Evolutionary conservation across 2,329 filamentous ascomycete species (phyloP).

Genomic region (Fusarium abutilonis): DNA sequence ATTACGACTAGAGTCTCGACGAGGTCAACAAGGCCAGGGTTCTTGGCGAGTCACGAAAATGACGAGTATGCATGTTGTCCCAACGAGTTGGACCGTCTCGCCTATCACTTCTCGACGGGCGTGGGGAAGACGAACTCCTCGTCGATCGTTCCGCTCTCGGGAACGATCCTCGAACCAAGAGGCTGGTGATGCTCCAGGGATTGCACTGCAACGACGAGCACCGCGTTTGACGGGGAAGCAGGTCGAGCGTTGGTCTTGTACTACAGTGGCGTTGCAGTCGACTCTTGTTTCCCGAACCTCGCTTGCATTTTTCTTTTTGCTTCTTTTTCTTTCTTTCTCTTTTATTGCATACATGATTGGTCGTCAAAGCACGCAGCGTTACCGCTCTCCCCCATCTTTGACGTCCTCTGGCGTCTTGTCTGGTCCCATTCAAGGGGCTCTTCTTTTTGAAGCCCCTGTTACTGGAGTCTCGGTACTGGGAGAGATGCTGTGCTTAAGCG

Average conservation of each 20-base stretch:
- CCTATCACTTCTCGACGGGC: slow-evolving; percentile 7
- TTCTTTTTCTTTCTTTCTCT: background rate
- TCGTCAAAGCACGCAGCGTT: slow-evolving; percentile 16
- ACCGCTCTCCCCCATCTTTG: slow-evolving; percentile 10
- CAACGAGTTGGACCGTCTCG: slow-evolving; percentile 8
- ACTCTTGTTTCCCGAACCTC: slow-evolving; percentile 11
- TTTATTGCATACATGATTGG: slow-evolving; percentile 24
- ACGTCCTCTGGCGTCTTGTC: slow-evolving; percentile 19
- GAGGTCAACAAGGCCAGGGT: background rate
- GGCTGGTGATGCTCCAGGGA: slow-evolving; percentile 4
- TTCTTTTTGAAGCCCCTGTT: slow-evolving; percentile 1
- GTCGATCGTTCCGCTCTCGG: slow-evolving; percentile 13
- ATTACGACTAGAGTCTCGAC: background rate
- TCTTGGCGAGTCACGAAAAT: slow-evolving; percentile 16
- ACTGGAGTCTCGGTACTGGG: slow-evolving; percentile 17
- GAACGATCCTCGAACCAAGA: slow-evolving; percentile 12
- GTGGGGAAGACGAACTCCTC: slow-evolving; percentile 21
- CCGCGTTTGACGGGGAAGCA: slow-evolving; percentile 34
- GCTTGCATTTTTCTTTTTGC: background rate
- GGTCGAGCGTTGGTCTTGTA: slow-evolving; percentile 37
- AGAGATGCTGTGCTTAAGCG: background rate
- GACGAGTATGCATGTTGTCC: slow-evolving; percentile 4
- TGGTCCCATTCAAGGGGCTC: background rate
- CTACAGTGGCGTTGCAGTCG: slow-evolving; percentile 22
- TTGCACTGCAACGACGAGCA: slow-evolving; percentile 14